Evolutionary conservation across 345 rosid genomes (phyloP), one percentile per base, ranked within the genome.

Genomic region (Psidium guajava): DNA sequence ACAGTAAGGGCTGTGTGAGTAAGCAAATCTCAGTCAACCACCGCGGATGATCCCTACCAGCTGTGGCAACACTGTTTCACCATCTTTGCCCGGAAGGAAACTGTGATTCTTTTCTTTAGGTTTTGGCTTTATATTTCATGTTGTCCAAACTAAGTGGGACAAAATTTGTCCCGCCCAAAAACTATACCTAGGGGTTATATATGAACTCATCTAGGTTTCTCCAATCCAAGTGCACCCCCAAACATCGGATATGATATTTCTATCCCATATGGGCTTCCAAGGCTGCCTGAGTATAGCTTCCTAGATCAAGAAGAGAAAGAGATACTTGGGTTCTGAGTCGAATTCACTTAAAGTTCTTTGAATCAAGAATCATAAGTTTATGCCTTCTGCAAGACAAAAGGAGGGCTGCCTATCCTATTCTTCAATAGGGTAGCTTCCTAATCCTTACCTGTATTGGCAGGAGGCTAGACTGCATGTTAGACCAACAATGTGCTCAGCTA

Each of bases 401-500:
- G 75, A 69, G 40, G 47, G 80, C 80, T 69, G 80, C 47, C 47
- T 36, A 74, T 27, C 7, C 36, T 47, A 27, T 9, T 75, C 28
- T 12, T 52, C 9, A 80, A n/a, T 20, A 54, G 22, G 54, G 49
- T 28, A 44, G 73, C 64, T n/a, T 28, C 13, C 25, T 25, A 56
- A 40, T 81, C 73, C 32, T 44, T 84, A 96, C 98, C 99, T 93
- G 85, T 91, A 96, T 15, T 90, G 98, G 89, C 98, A 95, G 88
- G 99, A 90, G 56, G 98, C 99, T 50, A 97, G 89, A 90, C 95
- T 96, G 86, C 90, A 90, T 50, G 98, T 96, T 91, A 96, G 91
- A 85, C 98, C 95, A 88, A 91, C 95, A 86, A 94, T 85, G 88
- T 97, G 98, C 86, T 96, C 98, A 86, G 98, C 99, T 47, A 96